Conservation (phyloP, 768 basidiomycete species). For the Tricholoma hemisulphureum region DNA sequence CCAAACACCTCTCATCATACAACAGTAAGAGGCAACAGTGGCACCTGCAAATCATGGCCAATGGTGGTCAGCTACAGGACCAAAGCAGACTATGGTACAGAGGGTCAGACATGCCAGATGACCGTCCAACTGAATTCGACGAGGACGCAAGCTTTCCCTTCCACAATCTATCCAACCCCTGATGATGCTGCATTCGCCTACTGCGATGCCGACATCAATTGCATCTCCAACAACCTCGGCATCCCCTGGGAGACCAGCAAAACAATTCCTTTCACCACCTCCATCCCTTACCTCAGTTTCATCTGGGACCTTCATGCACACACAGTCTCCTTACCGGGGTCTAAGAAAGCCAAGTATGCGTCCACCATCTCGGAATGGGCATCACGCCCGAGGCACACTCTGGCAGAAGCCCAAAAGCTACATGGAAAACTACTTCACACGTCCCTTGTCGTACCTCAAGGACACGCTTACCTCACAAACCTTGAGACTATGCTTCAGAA, state of each 20-base stretch:
- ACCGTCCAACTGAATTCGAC: conserved; percentile 27
- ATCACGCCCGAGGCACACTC: too few relatives aligned
- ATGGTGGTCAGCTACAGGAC: conserved; percentile 7
- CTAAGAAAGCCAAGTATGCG: not conserved
- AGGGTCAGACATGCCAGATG: too few relatives aligned
- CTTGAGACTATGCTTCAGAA: too few relatives aligned
- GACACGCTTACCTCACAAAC: not conserved
- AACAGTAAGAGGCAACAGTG: too few relatives aligned
- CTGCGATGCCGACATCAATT: conserved; percentile 27
- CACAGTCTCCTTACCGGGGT: not conserved
- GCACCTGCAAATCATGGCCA: too few relatives aligned
- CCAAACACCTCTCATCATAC: too few relatives aligned
- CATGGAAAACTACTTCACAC: not conserved
- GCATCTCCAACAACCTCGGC: conserved; percentile 12
- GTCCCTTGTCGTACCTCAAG: not conserved
- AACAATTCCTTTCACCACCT: not conserved
- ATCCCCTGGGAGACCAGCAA: conserved; percentile 8
- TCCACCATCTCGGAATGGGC: too few relatives aligned
- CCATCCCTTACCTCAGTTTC: not conserved
- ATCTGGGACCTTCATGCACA: not conserved
- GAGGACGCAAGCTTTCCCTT: conserved; percentile 21
- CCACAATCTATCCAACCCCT: conserved; percentile 17
- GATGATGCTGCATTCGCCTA: conserved; percentile 17
- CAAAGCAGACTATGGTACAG: too few relatives aligned
- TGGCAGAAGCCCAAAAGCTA: not conserved